Base-by-base conservation (phyloP, 2,329 filamentous ascomycete genomes). In the Talaromyces verruculosus region DNA sequence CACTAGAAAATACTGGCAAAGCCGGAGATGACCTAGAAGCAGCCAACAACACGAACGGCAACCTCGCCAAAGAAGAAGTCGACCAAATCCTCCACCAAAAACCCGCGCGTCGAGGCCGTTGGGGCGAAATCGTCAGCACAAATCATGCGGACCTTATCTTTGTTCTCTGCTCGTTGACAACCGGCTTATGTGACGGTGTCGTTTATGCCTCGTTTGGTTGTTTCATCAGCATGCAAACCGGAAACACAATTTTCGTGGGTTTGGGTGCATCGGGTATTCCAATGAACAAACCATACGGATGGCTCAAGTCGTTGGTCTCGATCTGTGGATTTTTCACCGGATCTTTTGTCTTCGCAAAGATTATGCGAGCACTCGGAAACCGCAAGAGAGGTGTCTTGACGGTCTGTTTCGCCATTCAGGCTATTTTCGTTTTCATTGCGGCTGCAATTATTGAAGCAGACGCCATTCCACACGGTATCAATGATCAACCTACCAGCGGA, bases 141-240 rank as follows among this genome's bases (percentile, higher is more conserved):
- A 71, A 72, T 7, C 69, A 79, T 62, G 76, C 77, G 5, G 77
- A 80, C 60, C 65, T 77, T 11, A 69, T 80, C 53, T 80, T 72
- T 43, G 66, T 76, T 13, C 71, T 75, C 67, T 82, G 69, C 68
- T 82, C 64, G 72, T 77, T 81, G 62, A 71, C 77, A 37, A 81
- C 79, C 0, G 80, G 80, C 1, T 72, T 82, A 22, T 80, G 80
- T 60, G 80, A 82, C 68, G 79, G 78, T 66, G 77, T 78, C 47
- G 77, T 80, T 11, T 82, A 81, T 72, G 80, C 80, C 69, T 78
- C 79, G 15, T 82, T 80, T 79, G 79, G 76, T 37, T 82, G 80
- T 67, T 82, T 82, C 71, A 72, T 82, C 47, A 78, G 78, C 62
- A 82, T 82, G 80, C 80, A 82, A 67, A 82, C 80, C 2, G 80